Evolutionary conservation across 2,329 filamentous ascomycete species (phyloP).

Genomic region (Colletotrichum cordylinicola): DNA sequence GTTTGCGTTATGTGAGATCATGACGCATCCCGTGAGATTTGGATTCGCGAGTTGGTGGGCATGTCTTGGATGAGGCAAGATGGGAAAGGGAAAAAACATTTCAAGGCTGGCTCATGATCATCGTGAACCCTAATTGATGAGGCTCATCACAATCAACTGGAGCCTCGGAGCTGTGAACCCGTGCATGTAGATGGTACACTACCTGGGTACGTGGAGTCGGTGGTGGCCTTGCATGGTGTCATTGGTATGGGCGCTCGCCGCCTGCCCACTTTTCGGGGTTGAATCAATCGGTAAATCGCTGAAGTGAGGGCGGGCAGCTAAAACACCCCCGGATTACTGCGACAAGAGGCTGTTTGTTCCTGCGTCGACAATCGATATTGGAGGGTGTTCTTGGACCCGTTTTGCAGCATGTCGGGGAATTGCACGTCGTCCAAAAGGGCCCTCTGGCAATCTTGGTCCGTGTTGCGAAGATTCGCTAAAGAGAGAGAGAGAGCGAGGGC

Average conservation of each 20-base stretch:
- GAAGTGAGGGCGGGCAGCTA: slow-evolving; percentile 5
- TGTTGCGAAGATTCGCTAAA: too few relatives aligned
- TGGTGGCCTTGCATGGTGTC: neutral
- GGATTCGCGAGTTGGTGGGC: neutral
- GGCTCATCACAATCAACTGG: neutral
- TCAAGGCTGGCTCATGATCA: neutral
- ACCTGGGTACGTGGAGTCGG: neutral
- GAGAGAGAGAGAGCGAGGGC: too few relatives aligned
- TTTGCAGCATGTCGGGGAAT: neutral
- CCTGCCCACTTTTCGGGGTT: neutral
- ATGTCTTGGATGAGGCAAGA: neutral
- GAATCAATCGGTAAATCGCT: neutral
- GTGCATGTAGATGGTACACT: neutral
- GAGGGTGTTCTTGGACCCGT: slow-evolving; percentile 10
- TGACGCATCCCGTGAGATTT: neutral
- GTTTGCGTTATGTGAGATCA: neutral
- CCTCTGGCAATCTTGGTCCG: neutral
- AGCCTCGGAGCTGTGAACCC: neutral
- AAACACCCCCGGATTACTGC: slow-evolving; percentile 13
- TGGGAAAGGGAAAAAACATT: neutral
- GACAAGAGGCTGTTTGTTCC: neutral
- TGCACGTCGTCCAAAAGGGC: neutral
- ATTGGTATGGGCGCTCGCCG: too few relatives aligned
- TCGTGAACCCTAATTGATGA: slow-evolving; percentile 10
- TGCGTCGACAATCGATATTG: slow-evolving; percentile 11